Percentiles rank a stretch among this genome's conserved stretches.
phyloP scores from a whole-genome alignment of 2,329 filamentous ascomycete species.

The Colletotrichum viniferum region DNA sequence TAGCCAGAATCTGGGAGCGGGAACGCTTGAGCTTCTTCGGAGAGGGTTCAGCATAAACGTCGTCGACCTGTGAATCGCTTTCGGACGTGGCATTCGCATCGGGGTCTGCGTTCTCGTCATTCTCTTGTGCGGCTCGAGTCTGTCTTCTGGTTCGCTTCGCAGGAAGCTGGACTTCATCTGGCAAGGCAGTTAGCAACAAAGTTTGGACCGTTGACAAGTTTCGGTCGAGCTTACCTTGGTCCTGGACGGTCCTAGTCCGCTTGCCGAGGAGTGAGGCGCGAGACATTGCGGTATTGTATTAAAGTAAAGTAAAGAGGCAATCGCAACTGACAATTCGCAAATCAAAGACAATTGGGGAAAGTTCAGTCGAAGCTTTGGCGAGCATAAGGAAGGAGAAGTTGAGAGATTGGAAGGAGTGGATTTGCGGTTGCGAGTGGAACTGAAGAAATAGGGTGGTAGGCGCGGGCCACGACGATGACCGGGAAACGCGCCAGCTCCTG shows the following conservation, averaged over 20 bases:
- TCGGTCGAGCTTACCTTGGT: constrained; percentile 22
- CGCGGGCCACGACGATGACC: constrained; percentile 11
- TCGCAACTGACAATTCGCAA: background rate
- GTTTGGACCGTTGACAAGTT: background rate
- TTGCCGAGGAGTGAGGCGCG: constrained; percentile 27
- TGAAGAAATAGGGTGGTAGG: constrained; percentile 19
- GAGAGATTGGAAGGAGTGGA: background rate
- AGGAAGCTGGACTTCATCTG: constrained; percentile 32
- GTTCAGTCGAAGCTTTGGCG: background rate
- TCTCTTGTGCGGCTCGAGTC: constrained; percentile 48
- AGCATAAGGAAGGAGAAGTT: background rate
- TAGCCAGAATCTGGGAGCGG: constrained; percentile 33
- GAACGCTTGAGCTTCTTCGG: constrained; percentile 28
- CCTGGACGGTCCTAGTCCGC: constrained; percentile 23
- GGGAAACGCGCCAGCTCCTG: constrained; percentile 9
- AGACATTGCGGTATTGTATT: constrained; percentile 21
- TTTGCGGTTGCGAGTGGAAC: constrained; percentile 7
- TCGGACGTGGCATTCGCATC: constrained; percentile 41
- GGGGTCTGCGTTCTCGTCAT: constrained; percentile 71
- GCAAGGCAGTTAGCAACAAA: background rate
- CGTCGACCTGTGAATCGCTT: constrained; percentile 47
- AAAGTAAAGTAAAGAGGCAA: background rate
- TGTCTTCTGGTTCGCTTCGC: constrained; percentile 52
- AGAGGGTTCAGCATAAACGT: constrained; percentile 33
- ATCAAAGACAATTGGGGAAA: background rate